phyloP scores from a whole-genome alignment of 805 yeast genomes.

The Ogataea paraovalis region DNA sequence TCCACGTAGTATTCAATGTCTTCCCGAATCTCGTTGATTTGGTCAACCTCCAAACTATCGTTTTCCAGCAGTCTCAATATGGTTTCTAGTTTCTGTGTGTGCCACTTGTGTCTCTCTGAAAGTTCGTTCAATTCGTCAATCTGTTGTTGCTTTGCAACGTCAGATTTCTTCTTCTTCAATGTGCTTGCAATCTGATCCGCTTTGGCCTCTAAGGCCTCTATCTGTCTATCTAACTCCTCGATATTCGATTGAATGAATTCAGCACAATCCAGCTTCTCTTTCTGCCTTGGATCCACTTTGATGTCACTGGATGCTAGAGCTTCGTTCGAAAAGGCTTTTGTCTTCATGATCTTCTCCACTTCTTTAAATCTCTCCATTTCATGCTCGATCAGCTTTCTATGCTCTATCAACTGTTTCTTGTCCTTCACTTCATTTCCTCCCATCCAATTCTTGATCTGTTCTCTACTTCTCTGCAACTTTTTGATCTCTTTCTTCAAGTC shows the following conservation, averaged over 20 bases:
- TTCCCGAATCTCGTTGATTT: conserved; percentile 72
- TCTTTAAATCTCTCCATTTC: conserved; percentile 97
- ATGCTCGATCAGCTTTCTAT: conserved; percentile 60
- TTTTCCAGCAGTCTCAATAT: conserved; percentile 74
- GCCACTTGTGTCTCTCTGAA: conserved; percentile 74
- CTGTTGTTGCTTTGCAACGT: conserved; percentile 49
- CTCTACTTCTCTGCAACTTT: conserved; percentile 88
- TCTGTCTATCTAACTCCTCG: conserved; percentile 79
- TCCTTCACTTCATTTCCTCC: conserved; percentile 89
- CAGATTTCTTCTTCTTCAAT: conserved; percentile 54
- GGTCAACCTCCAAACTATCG: conserved; percentile 74
- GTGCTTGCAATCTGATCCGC: conserved; percentile 50
- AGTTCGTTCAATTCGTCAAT: conserved; percentile 59
- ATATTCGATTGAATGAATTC: conserved; percentile 66
- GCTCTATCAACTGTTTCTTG: conserved; percentile 75
- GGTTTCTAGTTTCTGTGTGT: conserved; percentile 71
- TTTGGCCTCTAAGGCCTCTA: conserved; percentile 73
- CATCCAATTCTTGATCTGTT: conserved; percentile 93
- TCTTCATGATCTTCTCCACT: conserved; percentile 87
- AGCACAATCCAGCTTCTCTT: conserved; percentile 69
- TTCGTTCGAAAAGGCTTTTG: conserved; percentile 91
- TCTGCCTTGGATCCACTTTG: conserved; percentile 72
- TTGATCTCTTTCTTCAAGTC: conserved; percentile 94
- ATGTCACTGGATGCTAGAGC: conserved; percentile 63
- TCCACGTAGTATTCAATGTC: conserved; percentile 93